phyloP scores from a whole-genome alignment of 1,284 basidiomycete species.

The Ceratobasidium sp. region DNA sequence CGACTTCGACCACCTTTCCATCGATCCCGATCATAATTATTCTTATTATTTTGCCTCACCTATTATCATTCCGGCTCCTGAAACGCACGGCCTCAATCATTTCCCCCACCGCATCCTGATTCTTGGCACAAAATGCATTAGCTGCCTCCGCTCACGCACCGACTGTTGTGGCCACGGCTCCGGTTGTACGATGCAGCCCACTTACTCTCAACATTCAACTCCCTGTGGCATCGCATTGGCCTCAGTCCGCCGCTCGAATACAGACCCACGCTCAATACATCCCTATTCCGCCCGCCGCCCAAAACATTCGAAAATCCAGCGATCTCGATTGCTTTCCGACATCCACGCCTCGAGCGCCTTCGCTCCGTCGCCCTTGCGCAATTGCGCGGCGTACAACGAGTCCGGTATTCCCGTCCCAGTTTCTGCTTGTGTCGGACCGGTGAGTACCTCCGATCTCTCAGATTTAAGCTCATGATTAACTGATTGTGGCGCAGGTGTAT shows the following conservation, averaged over 20 bases:
- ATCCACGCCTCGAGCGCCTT: background rate
- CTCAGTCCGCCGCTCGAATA: background rate
- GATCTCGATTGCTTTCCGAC: background rate
- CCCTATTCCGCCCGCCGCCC: background rate
- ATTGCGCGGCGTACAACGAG: background rate
- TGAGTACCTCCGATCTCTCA: background rate
- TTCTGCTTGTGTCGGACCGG: slow-evolving; percentile 20
- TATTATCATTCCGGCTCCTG: background rate
- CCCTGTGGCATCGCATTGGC: background rate
- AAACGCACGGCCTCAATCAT: background rate
- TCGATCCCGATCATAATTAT: no score
- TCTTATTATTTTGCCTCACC: background rate
- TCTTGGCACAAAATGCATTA: background rate
- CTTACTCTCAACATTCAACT: background rate
- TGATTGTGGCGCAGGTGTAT: slow-evolving; percentile 12
- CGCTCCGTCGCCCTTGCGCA: background rate
- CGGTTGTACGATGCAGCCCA: background rate
- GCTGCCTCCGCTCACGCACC: background rate
- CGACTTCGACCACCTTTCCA: no score
- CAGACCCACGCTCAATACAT: background rate
- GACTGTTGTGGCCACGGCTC: background rate
- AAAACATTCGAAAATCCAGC: slow-evolving; percentile 2
- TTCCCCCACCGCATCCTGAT: background rate
- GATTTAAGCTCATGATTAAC: background rate
- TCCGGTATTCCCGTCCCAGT: background rate